Evolutionary conservation across 2,329 filamentous ascomycete species (phyloP).

Genomic region (Purpureocillium lavendulum): DNA sequence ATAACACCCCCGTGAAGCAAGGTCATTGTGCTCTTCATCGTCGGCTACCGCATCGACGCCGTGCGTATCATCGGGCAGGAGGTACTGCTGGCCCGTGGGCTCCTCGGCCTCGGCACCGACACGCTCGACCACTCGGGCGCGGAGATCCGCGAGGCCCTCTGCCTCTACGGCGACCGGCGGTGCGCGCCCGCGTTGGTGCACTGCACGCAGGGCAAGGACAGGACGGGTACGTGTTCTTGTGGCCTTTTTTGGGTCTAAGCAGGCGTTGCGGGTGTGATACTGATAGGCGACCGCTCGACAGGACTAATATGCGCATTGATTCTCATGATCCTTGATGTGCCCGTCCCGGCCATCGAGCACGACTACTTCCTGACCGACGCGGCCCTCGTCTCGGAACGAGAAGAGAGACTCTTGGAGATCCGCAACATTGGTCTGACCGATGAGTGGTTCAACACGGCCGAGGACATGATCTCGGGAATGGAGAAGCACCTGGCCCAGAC

Average conservation of each 20-base stretch:
- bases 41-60: conserved; percentile 61
- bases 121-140: conserved; percentile 59
- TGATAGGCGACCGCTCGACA: conserved; percentile 20
- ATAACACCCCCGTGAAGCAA: conserved; percentile 13
- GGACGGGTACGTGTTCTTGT: conserved; percentile 35
- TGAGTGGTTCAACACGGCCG: conserved; percentile 62
- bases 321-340: conserved; percentile 54
- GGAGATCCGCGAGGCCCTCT: conserved; percentile 42
- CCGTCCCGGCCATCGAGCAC: conserved; percentile 50
- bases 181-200: conserved; percentile 64
- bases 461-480: conserved; percentile 54
- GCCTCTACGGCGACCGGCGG: conserved; percentile 17
- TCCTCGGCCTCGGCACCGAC: conserved; percentile 61
- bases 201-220: conserved; percentile 85
- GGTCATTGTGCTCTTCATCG: conserved; percentile 51
- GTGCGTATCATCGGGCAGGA: conserved; percentile 61
- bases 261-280: no score
- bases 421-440: conserved; percentile 60
- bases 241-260: no score
- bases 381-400: conserved; percentile 50
- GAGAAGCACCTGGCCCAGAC: conserved; percentile 45
- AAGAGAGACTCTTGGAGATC: conserved; percentile 60
- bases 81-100: conserved; percentile 64
- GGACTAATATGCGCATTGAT: conserved; percentile 63
- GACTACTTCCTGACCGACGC: conserved; percentile 65